Evolutionary conservation across 2,329 filamentous ascomycete species (phyloP), one percentile per base, ranked within the genome.

Genomic region (Neoarthrinium moseri): DNA sequence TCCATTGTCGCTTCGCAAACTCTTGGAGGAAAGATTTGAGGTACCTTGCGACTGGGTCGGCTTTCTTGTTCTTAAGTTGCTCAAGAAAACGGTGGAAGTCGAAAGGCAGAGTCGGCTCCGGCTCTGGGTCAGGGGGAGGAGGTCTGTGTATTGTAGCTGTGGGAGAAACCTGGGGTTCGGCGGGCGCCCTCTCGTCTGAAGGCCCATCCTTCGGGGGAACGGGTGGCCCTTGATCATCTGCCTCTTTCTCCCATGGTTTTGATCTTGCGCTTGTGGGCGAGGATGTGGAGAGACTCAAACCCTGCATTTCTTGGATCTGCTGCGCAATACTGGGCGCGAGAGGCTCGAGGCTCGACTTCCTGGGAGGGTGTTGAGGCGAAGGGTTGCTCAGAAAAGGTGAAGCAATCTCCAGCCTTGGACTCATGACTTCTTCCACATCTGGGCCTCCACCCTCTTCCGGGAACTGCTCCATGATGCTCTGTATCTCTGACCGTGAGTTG

Each of bases 31-130:
- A 99, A 0, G 94, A 97, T 53, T 95, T 89, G 36, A 99, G 77
- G 61, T 96, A 99, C 53, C 92, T 87, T 5, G 95, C 95, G 2
- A 99, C 92, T 1, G 95, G 94, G 59, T 99, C 95, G n/a, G 94
- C 95, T 47, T 95, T 96, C 54, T 92, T 89, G 68, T 99, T 94
- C 49, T 94, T 86, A 24, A 99, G 75, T 67, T 99, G 94, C 65
- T 97, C 94, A 37, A 99, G 74, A 62, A 99, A 99, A 13, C 94
- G 83, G 67, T 99, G 94, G 58, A 99, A 99, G 68, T 99, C 94
- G 58, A 99, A 99, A 0, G 91, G 90, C 22, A 95, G 79, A 36
- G 87, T 79, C 6, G 91, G 86, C 63, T 97, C 94, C 0, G 88
- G 87, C 48, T 86, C 83, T 0, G 83, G 83, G 48, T 88, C 86